phyloP scores from a whole-genome alignment of 352 stramenopile genomes.

The Hyaloperonospora arabidopsidis region DNA sequence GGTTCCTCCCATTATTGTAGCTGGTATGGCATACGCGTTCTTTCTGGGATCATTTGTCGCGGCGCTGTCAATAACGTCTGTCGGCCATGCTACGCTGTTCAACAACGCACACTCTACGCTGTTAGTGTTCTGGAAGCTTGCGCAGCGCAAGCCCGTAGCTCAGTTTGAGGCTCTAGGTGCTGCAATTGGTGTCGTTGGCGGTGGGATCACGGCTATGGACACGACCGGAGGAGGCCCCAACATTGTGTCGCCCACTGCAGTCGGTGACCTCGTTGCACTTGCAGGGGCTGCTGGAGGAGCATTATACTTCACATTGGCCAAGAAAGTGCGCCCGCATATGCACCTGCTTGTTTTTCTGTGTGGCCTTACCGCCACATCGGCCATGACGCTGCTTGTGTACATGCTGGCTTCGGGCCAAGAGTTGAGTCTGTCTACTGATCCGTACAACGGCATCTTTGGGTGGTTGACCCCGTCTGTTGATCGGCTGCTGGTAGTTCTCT shows the following conservation, averaged over 20 bases:
- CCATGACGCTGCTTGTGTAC: slow-evolving; percentile 46
- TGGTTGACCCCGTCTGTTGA: slow-evolving; percentile 57
- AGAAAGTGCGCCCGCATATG: slow-evolving; percentile 66
- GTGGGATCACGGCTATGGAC: slow-evolving; percentile 65
- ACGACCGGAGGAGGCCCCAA: slow-evolving; percentile 29
- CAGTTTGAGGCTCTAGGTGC: slow-evolving; percentile 58
- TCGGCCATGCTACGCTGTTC: slow-evolving; percentile 77
- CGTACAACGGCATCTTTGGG: slow-evolving; percentile 71
- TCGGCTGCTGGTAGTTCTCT: slow-evolving; percentile 65
- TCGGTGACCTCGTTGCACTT: slow-evolving; percentile 65
- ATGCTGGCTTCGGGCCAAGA: slow-evolving; percentile 54
- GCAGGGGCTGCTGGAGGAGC: slow-evolving; percentile 57
- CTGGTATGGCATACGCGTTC: slow-evolving; percentile 59
- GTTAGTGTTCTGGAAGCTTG: slow-evolving; percentile 66
- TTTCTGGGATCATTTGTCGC: slow-evolving; percentile 67
- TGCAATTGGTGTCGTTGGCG: slow-evolving; percentile 60
- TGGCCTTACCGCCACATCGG: slow-evolving; percentile 46
- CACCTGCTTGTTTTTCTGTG: slow-evolving; percentile 66
- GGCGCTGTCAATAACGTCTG: slow-evolving; percentile 59
- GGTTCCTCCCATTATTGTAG: slow-evolving; percentile 35
- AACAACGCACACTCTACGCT: slow-evolving; percentile 79
- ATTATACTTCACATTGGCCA: slow-evolving; percentile 71
- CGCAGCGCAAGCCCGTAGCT: slow-evolving; percentile 46
- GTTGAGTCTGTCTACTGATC: slow-evolving; percentile 48
- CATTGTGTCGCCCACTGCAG: slow-evolving; percentile 41